These are phyloP conservation scores for Auricularia auricula-judae DNA, from an alignment of 768 basidiomycete species.

Conservation along the genomic window DNA sequence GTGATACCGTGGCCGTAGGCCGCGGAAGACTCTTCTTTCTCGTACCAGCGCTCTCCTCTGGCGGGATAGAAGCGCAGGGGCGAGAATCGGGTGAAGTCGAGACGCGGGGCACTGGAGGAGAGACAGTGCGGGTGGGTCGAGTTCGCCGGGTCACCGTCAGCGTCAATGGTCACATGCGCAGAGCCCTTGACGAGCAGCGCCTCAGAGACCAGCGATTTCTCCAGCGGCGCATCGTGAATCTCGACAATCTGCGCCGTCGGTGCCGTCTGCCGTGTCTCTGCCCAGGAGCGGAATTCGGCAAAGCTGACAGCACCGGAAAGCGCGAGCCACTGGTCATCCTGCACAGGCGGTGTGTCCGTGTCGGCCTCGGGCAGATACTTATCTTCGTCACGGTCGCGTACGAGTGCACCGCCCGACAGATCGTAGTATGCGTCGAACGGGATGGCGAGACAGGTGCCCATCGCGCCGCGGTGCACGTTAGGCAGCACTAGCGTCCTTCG, in stretches of 20 bases:
- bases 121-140: slow-evolving; percentile 17
- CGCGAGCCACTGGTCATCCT: slow-evolving; percentile 8
- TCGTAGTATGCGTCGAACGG: slow-evolving; percentile 43
- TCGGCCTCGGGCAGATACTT: background rate
- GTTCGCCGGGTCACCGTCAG: slow-evolving; percentile 11
- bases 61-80: slow-evolving; percentile 12
- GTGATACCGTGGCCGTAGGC: background rate
- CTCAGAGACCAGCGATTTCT: slow-evolving; percentile 13
- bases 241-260: slow-evolving; percentile 29
- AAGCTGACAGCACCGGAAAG: slow-evolving; percentile 20
- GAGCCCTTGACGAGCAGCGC: slow-evolving; percentile 7
- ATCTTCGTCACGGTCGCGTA: background rate
- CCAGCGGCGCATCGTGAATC: slow-evolving; percentile 14
- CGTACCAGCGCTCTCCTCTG: slow-evolving; percentile 14
- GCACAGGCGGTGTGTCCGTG: background rate
- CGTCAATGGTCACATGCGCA: slow-evolving; percentile 10
- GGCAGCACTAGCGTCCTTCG: slow-evolving; percentile 52
- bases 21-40: slow-evolving; percentile 12
- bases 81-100: slow-evolving; percentile 14
- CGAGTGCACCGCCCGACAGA: slow-evolving; percentile 12
- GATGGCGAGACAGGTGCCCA: slow-evolving; percentile 40
- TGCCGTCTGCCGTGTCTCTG: slow-evolving; percentile 15
- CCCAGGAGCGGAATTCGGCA: slow-evolving; percentile 30
- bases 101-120: slow-evolving; percentile 9
- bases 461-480: slow-evolving; percentile 44